phyloP scores from a whole-genome alignment of 2,329 filamentous ascomycete species.

The Penicillium polonicum region DNA sequence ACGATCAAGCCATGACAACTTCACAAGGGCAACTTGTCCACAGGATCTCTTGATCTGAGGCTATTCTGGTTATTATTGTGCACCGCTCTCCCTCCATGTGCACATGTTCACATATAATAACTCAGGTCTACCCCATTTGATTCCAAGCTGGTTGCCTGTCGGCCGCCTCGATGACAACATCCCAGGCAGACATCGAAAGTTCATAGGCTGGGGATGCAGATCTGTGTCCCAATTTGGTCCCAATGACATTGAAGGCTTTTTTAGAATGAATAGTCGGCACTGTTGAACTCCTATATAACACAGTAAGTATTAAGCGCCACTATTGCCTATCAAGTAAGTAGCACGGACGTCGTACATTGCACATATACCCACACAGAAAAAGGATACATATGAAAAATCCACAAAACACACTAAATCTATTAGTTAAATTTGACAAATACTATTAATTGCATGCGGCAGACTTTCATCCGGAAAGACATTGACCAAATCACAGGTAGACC shows the following conservation, averaged over 20 bases:
- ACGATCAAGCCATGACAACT: background rate
- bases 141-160: background rate
- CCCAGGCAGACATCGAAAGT: background rate
- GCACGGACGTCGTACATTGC: slow-evolving; percentile 3
- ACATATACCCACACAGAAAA: background rate
- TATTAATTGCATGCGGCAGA: background rate
- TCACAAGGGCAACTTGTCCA: background rate
- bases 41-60: background rate
- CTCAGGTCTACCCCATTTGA: background rate
- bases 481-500: background rate
- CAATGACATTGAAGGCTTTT: background rate
- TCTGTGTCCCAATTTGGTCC: background rate
- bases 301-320: slow-evolving; percentile 1
- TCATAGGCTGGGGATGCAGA: slow-evolving; percentile 1
- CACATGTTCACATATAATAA: background rate
- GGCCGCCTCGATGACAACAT: slow-evolving; percentile 4
- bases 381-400: background rate
- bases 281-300: background rate
- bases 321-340: slow-evolving; percentile 4
- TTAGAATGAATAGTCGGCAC: background rate
- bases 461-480: background rate
- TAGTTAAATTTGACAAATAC: background rate
- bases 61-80: background rate
- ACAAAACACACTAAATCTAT: background rate
- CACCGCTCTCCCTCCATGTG: background rate